Evolutionary conservation across 1,284 basidiomycete genomes (phyloP).

Genomic region (Ustilago sp.): DNA sequence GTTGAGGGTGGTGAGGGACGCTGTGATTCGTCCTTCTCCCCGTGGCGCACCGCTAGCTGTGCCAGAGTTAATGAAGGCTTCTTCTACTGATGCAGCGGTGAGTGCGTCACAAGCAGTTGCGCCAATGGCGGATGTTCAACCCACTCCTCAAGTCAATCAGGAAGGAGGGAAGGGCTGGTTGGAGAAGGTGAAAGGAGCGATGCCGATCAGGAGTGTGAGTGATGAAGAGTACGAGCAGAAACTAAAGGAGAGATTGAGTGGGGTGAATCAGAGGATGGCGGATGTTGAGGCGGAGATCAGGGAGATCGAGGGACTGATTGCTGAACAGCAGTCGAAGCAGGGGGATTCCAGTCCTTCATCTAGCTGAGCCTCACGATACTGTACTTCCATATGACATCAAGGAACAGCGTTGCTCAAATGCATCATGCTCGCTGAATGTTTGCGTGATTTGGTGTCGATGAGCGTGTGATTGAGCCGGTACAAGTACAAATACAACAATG

Average conservation of each 20-base stretch:
- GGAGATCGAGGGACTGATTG: conserved; percentile 36
- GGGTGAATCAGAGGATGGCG: conserved; percentile 42
- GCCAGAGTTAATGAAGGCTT: not conserved
- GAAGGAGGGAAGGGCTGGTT: conserved; percentile 18
- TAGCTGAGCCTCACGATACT: not conserved
- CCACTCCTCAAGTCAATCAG: not conserved
- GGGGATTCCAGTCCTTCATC: not conserved
- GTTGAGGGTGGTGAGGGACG: conserved; percentile 28
- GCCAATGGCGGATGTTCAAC: conserved; percentile 16
- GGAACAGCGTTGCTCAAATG: no score
- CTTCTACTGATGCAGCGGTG: conserved; percentile 9
- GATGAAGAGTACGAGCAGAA: conserved; percentile 55
- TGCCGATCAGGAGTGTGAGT: conserved; percentile 50
- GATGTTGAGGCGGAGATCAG: conserved; percentile 41
- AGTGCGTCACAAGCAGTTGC: conserved; percentile 13
- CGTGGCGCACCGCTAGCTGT: not conserved
- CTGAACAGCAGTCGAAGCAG: conserved; percentile 25
- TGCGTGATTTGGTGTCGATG: no score
- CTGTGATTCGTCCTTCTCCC: conserved; percentile 21
- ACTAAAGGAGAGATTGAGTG: conserved; percentile 29
- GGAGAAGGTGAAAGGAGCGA: conserved; percentile 21
- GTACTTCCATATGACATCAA: no score
- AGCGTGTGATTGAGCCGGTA: conserved; percentile 6
- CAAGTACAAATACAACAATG: conserved; percentile 24
- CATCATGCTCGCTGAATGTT: no score